A percentile compares a stretch with the other conserved stretches of the same genome.
These are phyloP conservation scores for Sphaerostilbella broomeana DNA, from an alignment of 2,329 filamentous ascomycete genomes.

Conservation along the genomic window DNA sequence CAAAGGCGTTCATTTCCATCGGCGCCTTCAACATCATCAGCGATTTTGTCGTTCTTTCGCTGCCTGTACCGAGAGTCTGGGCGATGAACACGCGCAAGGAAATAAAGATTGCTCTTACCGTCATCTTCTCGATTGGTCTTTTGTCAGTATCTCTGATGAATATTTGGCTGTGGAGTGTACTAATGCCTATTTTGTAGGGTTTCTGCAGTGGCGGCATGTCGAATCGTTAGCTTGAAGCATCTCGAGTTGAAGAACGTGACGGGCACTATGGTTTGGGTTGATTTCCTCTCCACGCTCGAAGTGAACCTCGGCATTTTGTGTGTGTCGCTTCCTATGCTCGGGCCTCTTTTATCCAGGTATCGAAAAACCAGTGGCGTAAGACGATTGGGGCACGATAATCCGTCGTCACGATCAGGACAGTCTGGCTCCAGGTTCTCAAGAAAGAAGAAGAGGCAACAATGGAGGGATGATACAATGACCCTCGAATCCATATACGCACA, in stretches of 20 bases:
- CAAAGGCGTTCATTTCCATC: slow-evolving; percentile 32
- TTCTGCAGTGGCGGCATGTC: slow-evolving; percentile 20
- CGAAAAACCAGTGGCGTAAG: neutral
- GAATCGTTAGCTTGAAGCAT: slow-evolving; percentile 18
- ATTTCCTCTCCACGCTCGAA: slow-evolving; percentile 19
- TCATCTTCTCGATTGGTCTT: slow-evolving; percentile 25
- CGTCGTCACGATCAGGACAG: neutral
- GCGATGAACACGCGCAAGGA: slow-evolving; percentile 26
- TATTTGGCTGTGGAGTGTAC: neutral
- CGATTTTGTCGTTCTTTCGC: slow-evolving; percentile 31
- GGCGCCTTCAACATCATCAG: slow-evolving; percentile 34
- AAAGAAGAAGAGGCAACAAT: neutral
- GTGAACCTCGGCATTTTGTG: slow-evolving; percentile 20
- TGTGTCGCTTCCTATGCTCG: slow-evolving; percentile 19
- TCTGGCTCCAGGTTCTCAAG: slow-evolving; percentile 4
- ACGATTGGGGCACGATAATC: neutral
- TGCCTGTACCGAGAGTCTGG: slow-evolving; percentile 33
- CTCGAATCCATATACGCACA: slow-evolving; percentile 8
- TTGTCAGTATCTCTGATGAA: slow-evolving; percentile 15
- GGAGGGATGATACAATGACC: neutral
- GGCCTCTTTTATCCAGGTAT: slow-evolving; percentile 10
- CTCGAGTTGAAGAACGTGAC: slow-evolving; percentile 21
- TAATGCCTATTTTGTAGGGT: slow-evolving; percentile 13
- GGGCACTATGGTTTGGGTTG: slow-evolving; percentile 20
- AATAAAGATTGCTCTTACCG: slow-evolving; percentile 24